Conservation (phyloP, 1,284 basidiomycete genomes). For the Heterobasidion annosum region DNA sequence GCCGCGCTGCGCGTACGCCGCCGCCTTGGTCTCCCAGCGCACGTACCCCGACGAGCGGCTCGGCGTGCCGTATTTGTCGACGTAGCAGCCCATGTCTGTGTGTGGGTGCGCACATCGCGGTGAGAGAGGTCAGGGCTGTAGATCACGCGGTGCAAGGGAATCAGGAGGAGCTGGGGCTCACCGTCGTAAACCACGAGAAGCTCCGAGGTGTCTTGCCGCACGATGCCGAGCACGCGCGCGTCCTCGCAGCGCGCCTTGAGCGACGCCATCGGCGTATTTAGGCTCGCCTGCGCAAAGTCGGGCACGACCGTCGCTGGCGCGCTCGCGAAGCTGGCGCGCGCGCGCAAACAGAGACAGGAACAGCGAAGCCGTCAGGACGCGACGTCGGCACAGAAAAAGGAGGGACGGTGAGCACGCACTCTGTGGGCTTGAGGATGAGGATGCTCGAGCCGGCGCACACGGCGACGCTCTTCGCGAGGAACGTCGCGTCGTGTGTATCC, state of each 20-base stretch:
- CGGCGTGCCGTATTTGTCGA: constrained; percentile 59
- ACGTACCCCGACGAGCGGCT: constrained; percentile 52
- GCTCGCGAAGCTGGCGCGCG: constrained; percentile 22
- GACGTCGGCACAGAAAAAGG: neutral
- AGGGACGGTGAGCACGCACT: constrained; percentile 32
- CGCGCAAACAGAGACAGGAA: constrained; percentile 11
- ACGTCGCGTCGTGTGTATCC: constrained; percentile 49
- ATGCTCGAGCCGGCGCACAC: constrained; percentile 57
- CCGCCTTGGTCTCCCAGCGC: constrained; percentile 66
- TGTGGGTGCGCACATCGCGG: neutral
- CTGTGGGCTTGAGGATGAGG: constrained; percentile 53
- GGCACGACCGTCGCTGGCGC: constrained; percentile 45
- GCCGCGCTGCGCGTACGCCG: constrained; percentile 47
- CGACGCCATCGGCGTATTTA: constrained; percentile 30
- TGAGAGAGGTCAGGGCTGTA: neutral
- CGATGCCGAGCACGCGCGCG: constrained; percentile 58
- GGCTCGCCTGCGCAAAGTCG: constrained; percentile 39
- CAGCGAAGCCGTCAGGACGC: neutral
- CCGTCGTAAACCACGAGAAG: constrained; percentile 67
- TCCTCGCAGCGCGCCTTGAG: constrained; percentile 53
- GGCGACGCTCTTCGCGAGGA: constrained; percentile 52
- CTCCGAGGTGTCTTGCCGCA: constrained; percentile 47
- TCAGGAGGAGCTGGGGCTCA: constrained; percentile 21
- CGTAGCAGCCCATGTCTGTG: constrained; percentile 56
- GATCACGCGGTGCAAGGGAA: neutral